Evolutionary conservation across 179 eudicot genomes (phyloP).

Genomic region (Drosera spatulata): DNA sequence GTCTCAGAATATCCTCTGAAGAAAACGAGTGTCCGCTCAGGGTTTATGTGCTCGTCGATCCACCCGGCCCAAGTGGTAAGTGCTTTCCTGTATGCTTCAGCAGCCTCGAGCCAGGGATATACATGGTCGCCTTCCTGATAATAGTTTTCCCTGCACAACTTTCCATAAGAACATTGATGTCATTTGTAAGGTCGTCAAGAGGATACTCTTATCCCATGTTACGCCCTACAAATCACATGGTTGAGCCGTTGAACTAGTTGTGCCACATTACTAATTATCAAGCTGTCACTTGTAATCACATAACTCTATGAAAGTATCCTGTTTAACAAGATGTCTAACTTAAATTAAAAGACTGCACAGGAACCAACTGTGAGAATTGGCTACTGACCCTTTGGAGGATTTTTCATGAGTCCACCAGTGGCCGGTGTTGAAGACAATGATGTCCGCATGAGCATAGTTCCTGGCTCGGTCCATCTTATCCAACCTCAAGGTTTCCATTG

Average conservation of each 20-base stretch:
- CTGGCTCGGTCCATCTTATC: too few species aligned
- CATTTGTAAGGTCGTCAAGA: too few species aligned
- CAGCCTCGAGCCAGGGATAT: conserved; percentile 49
- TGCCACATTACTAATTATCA: too few species aligned
- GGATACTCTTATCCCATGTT: too few species aligned
- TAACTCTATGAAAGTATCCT: too few species aligned
- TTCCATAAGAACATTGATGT: background rate
- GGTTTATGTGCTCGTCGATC: conserved; percentile 55
- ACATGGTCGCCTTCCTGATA: conserved; percentile 83
- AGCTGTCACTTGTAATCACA: too few species aligned
- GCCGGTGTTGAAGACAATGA: background rate
- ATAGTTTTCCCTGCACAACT: conserved; percentile 22
- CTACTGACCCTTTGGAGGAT: background rate
- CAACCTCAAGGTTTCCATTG: too few species aligned
- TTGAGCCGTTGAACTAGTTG: too few species aligned
- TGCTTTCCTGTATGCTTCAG: conserved; percentile 69
- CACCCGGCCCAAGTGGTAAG: conserved; percentile 79
- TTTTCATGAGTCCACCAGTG: conserved; percentile 3
- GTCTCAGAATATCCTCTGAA: conserved; percentile 74
- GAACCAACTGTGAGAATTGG: too few species aligned
- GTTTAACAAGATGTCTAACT: too few species aligned
- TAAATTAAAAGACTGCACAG: too few species aligned
- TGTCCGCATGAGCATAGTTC: background rate
- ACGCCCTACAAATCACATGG: too few species aligned
- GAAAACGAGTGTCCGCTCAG: conserved; percentile 50